phyloP scores from a whole-genome alignment of 1,284 basidiomycete genomes.

The Tylopilus microsporus region DNA sequence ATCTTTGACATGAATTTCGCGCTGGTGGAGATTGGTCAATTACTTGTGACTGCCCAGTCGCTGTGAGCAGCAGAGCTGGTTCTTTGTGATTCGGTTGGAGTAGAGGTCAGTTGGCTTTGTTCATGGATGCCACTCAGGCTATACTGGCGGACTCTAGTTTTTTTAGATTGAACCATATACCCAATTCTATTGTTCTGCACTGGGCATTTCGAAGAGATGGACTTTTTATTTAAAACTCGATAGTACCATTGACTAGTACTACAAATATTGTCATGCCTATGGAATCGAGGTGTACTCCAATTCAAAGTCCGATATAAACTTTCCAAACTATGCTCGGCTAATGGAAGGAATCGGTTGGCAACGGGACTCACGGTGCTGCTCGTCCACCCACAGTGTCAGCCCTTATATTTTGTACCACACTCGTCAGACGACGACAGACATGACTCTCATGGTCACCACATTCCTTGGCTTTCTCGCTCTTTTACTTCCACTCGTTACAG shows the following conservation, averaged over 20 bases:
- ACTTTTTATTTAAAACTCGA: slow-evolving; percentile 5
- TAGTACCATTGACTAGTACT: slow-evolving; percentile 1
- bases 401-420: neutral
- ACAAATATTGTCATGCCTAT: neutral
- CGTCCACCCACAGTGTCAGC: neutral
- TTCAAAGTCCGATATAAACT: neutral
- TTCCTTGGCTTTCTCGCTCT: slow-evolving; percentile 29
- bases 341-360: slow-evolving; percentile 10
- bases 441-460: slow-evolving; percentile 14
- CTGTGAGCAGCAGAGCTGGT: slow-evolving; percentile 10
- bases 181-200: slow-evolving; percentile 20
- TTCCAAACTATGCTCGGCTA: neutral
- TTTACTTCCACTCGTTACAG: slow-evolving; percentile 37
- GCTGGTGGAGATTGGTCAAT: slow-evolving; percentile 22
- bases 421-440: slow-evolving; percentile 23
- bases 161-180: slow-evolving; percentile 26
- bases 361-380: slow-evolving; percentile 2
- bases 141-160: slow-evolving; percentile 20
- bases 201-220: slow-evolving; percentile 5
- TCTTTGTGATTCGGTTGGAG: slow-evolving; percentile 2
- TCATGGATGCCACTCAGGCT: slow-evolving; percentile 3
- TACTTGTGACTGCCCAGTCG: slow-evolving; percentile 15
- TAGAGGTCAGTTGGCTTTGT: slow-evolving; percentile 20
- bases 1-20: slow-evolving; percentile 17
- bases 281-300: neutral